Evolutionary conservation across 345 rosid genomes (phyloP), one percentile per base, ranked within the genome.

Genomic region (Abelmoschus esculentus): DNA sequence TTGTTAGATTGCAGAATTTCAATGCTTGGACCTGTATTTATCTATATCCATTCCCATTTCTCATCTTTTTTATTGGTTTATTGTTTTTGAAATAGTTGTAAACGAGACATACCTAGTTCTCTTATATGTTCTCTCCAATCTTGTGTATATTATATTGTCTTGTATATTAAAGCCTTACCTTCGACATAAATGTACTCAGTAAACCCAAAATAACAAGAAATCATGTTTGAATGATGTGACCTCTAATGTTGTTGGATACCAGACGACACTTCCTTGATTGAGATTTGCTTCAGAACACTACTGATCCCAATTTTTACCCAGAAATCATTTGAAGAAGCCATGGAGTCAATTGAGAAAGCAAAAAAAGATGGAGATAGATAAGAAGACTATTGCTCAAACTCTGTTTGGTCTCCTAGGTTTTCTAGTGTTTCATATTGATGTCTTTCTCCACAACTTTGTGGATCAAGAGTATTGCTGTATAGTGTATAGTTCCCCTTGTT

Each of bases 291-390:
- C 9, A 15, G 1, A 42, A 56, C 9, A 17, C 18, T 68, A 54
- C 38, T 52, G 66, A 14, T 66, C 72, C 66, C 69, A 67, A 26
- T 5, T 71, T 18, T 17, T 22, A 12, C 70, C 13, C 83, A 93
- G 97, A 91, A 89, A 84, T 93, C 98, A 74, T 93, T 91, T 69
- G 95, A 93, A 73, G 98, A 86, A 52, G 89, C 92, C 70, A 82
- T 89, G 89, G 95, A 84, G 29, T 85, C 95, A 10, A 73, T 93
- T 47, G 84, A 87, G 76, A 87, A 87, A 74, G 80, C 87, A 17
- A 93, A 80, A 82, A 52, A 78, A 66, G 79, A 67, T n/a, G 82
- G 80, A 61, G 84, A 80, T 75, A 77, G 17, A 34, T 80, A 67
- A 60, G 28, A 66, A 22, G 19, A 29, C 49, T 22, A 22, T 53